Evolutionary conservation across 2,329 filamentous ascomycete genomes (phyloP), one percentile per base, ranked within the genome.

Genomic region (Monascus ruber): DNA sequence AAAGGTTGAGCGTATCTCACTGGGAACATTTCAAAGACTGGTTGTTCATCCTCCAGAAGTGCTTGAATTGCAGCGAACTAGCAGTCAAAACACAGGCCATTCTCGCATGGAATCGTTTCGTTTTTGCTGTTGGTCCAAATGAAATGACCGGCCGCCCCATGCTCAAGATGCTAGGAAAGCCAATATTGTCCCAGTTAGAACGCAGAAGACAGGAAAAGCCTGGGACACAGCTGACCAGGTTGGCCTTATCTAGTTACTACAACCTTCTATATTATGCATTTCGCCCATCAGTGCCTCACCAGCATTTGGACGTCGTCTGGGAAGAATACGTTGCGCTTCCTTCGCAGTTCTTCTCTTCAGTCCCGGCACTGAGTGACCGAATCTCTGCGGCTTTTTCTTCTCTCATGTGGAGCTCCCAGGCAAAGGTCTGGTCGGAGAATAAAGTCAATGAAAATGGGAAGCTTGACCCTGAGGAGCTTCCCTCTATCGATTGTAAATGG

Each of bases 401-500:
- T 7, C 70, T 96, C 1, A 70, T 73, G 66, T 68, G 65, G 64
- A 64, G 60, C 51, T 60, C 52, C 1, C 61, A 63, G 33, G 57
- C 63, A 4, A 72, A 79, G 44, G 60, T 80, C 4, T 96, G 87
- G 86, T 80, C 76, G 39, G 79, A 84, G 47, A 78, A 83, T 45
- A 79, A 80, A 37, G 80, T 85, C 6, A 70, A 78, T 42, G 76
- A 82, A 17, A 66, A 74, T 3, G 60, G 58, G 5, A 70, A 79
- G 27, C 64, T 78, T 38, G 73, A 70, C 37, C 71, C 80, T 0
- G 76, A 80, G n/a, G 86, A 95, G 43, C 68, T 98, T n/a, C 84
- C 87, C 5, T 69, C 80, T 5, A 67, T 96, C 5, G 87, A 96
- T 52, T 72, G 83, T 4, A 86, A 83, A 66, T 98, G 91, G 91